Evolutionary conservation across 495 filamentous ascomycete species (phyloP).

Genomic region (Zalerion maritima): DNA sequence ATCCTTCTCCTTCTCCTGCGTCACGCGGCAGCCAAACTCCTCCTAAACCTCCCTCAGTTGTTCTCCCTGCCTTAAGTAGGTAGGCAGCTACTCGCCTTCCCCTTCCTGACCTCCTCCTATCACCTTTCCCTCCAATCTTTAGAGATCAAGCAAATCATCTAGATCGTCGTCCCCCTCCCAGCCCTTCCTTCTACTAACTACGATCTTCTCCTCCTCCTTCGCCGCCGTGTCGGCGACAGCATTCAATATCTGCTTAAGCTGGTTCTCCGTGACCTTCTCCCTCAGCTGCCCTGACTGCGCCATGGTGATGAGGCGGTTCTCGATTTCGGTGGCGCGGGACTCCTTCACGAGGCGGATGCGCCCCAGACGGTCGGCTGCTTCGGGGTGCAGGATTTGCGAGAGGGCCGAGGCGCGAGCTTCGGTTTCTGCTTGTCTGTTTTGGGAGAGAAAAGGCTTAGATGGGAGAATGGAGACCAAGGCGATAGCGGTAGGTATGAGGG

Average conservation of each 20-base stretch:
- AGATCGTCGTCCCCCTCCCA: conserved; percentile 76
- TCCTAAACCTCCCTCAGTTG: conserved; percentile 1
- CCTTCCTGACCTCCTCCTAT: not conserved
- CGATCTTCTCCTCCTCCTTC: conserved; percentile 60
- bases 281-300: conserved; percentile 77
- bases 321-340: conserved; percentile 73
- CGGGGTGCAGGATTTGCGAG: conserved; percentile 82
- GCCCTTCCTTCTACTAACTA: conserved; percentile 68
- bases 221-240: conserved; percentile 60
- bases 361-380: conserved; percentile 81
- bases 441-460: not conserved
- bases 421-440: conserved; percentile 32
- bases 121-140: conserved; percentile 4
- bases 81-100: too few species aligned
- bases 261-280: conserved; percentile 76
- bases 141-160: conserved; percentile 62
- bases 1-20: not conserved
- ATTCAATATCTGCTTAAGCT: conserved; percentile 79
- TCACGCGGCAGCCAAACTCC: not conserved
- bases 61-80: too few species aligned
- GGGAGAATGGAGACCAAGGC: conserved; percentile 3
- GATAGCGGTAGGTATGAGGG: conserved; percentile 1
- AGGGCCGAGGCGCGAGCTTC: conserved; percentile 66
- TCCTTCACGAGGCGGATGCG: conserved; percentile 95
- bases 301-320: conserved; percentile 85